phyloP scores from a whole-genome alignment of 148 eudicot genomes.

The Diospyros lotus region DNA sequence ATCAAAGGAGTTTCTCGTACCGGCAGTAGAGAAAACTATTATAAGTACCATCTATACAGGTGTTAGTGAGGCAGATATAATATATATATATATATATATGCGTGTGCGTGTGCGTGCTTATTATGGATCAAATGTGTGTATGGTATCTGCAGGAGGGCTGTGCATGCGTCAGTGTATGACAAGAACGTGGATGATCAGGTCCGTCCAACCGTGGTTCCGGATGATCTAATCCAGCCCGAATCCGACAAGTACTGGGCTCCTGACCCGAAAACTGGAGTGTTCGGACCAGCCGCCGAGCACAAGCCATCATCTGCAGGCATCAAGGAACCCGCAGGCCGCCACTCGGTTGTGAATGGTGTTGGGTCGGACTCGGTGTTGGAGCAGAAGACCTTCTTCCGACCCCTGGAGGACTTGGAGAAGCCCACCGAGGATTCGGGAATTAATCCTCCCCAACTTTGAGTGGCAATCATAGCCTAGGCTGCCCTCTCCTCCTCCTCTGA shows the following conservation, averaged over 20 bases:
- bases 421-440: conserved; percentile 14
- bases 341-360: conserved; percentile 19
- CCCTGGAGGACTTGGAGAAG: conserved; percentile 72
- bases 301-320: conserved; percentile 9
- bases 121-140: neutral
- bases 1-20: no score
- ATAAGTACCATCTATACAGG: no score
- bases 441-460: conserved; percentile 13
- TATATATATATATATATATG: no score
- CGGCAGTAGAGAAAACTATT: no score
- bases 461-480: neutral
- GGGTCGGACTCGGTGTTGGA: conserved; percentile 61
- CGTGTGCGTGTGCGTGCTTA: neutral
- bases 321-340: conserved; percentile 23
- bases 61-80: no score
- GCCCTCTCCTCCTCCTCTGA: neutral
- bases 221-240: conserved; percentile 44
- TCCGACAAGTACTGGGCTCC: conserved; percentile 84
- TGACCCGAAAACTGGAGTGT: conserved; percentile 80
- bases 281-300: conserved; percentile 62
- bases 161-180: conserved; percentile 70
- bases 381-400: conserved; percentile 83
- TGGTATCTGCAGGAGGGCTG: conserved; percentile 50
- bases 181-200: conserved; percentile 79
- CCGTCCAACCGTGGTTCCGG: conserved; percentile 61